These are phyloP conservation scores for Brassica juncea DNA, from an alignment of 345 rosid species.

Conservation along the genomic window DNA sequence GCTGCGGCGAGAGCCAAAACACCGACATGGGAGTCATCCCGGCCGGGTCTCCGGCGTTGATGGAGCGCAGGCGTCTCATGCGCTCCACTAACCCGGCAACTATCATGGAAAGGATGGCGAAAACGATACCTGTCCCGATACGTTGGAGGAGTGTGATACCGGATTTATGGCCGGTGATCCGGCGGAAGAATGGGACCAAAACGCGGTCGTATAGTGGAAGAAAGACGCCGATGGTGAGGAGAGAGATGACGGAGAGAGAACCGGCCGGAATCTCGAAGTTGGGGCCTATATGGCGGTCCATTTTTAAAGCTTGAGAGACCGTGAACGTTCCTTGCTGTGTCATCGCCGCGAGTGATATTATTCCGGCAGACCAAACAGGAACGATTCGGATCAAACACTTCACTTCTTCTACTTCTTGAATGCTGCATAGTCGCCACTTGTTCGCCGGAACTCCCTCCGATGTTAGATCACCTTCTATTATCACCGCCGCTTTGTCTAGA, in stretches of 20 bases:
- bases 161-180: conserved; percentile 68
- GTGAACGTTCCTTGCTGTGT: conserved; percentile 81
- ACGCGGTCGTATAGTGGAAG: conserved; percentile 64
- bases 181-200: conserved; percentile 50
- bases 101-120: conserved; percentile 67
- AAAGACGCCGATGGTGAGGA: conserved; percentile 53
- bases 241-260: conserved; percentile 83
- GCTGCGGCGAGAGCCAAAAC: conserved; percentile 84
- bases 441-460: conserved; percentile 46
- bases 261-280: conserved; percentile 76
- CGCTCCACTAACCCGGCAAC: conserved; percentile 74
- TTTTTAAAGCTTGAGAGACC: conserved; percentile 74
- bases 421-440: conserved; percentile 58
- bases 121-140: conserved; percentile 76
- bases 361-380: conserved; percentile 67
- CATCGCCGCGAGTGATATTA: conserved; percentile 64
- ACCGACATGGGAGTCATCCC: conserved; percentile 62
- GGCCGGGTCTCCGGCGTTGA: conserved; percentile 42
- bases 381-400: conserved; percentile 56
- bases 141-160: conserved; percentile 81
- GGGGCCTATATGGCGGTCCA: conserved; percentile 64
- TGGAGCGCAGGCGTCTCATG: conserved; percentile 52
- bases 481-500: conserved; percentile 68
- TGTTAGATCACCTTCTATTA: conserved; percentile 53
- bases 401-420: conserved; percentile 71